Base-by-base conservation (phyloP, 2,329 filamentous ascomycete species). In the Paracamarosporium sp. region DNA sequence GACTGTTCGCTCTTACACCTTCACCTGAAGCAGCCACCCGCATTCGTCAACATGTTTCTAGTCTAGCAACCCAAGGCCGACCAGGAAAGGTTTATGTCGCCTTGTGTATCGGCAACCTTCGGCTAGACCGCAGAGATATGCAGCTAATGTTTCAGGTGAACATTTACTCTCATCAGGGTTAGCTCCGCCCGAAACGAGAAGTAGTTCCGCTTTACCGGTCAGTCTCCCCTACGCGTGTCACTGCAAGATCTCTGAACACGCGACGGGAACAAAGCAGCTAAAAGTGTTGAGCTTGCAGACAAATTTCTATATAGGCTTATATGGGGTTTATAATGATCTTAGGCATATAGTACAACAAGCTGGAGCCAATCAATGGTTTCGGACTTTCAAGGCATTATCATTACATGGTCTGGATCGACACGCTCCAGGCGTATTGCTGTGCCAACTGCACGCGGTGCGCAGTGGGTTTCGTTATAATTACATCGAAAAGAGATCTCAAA, bases 81-180 rank as follows among this genome's bases (percentile, higher is more conserved):
- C 30, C 36, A 41, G 43, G 7, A 11, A 28, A 43, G 11, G 20
- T 2, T 20, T 17, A 22, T 8, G 28, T 3, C 8, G 35, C 17
- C 48, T 15, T 45, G 27, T 50, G 38, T 38, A n/a, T 44, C 33
- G 46, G 46, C 45, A 22, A 45, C 46, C 9, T 20, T 22, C 15
- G 12, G 12, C 20, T 24, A 33, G 43, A 47, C 28, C 33, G 27
- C 28, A 36, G 4, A 9, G 13, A 11, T 35, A 36, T 33, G 20
- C 20, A 28, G 40, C 55, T 43, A 57, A n/a, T 38, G 55, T 57
- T 57, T 57, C 55, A 57, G 55, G 55, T 57, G 55, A 55, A 45
- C 13, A 2, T 33, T 17, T 13, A 2, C 25, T 13, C 36, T 13
- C 5, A 15, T 43, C 13, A 11, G 15, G 33, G 2, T 30, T 41